These are phyloP conservation scores for Craterostigma plantagineum DNA, from an alignment of 257 asterid species.

Conservation along the genomic window DNA sequence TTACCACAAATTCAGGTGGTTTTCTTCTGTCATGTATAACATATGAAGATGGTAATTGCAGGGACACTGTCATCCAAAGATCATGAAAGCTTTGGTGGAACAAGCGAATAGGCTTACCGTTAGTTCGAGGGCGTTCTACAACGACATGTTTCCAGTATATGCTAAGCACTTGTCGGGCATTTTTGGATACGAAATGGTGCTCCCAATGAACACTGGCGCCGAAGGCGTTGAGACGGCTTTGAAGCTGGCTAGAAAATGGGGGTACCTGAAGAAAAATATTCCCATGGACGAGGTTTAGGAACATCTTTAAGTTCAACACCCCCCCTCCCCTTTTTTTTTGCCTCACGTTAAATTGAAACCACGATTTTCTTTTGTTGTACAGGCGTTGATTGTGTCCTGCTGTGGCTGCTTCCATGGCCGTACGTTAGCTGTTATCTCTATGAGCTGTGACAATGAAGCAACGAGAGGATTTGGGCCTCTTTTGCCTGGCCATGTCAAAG, in stretches of 20 bases:
- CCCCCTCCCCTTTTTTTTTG: no score
- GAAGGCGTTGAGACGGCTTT: conserved; percentile 97
- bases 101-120: conserved; percentile 84
- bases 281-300: conserved; percentile 86
- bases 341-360: background rate
- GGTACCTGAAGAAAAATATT: conserved; percentile 61
- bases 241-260: conserved; percentile 93
- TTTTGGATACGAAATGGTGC: conserved; percentile 87
- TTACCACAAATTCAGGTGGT: background rate
- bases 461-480: conserved; percentile 86
- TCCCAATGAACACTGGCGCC: conserved; percentile 96
- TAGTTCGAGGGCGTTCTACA: conserved; percentile 92
- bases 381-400: conserved; percentile 89
- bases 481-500: conserved; percentile 74
- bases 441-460: conserved; percentile 98
- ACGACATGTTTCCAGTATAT: conserved; percentile 65
- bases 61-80: conserved; percentile 98
- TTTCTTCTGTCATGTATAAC: background rate
- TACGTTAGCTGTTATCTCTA: conserved; percentile 77
- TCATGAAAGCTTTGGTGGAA: conserved; percentile 59
- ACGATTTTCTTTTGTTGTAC: conserved; percentile 9
- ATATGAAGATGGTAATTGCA: conserved; percentile 16
- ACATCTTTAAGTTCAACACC: no score
- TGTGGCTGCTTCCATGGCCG: conserved; percentile 99
- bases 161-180: conserved; percentile 59